These are phyloP conservation scores for Geotrichum histeridarum DNA, from an alignment of 1,139 yeast genomes.

Conservation along the genomic window DNA sequence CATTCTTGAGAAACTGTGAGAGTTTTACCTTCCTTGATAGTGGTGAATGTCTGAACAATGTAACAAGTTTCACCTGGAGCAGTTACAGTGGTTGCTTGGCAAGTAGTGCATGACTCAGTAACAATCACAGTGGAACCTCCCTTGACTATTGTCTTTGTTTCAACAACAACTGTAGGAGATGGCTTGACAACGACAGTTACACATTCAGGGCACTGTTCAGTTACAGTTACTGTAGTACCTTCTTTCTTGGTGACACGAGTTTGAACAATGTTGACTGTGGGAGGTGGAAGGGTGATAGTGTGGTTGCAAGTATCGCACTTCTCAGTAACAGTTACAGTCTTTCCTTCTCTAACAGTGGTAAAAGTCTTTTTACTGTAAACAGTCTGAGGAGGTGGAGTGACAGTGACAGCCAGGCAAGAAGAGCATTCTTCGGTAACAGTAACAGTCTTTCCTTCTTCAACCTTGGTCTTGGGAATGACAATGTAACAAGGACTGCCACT, in stretches of 20 bases:
- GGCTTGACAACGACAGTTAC: constrained; percentile 4
- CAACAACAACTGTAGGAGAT: neutral
- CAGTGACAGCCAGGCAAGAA: constrained; percentile 4
- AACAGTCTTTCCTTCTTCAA: neutral
- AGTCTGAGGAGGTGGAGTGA: constrained; percentile 6
- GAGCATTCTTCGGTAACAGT: constrained; percentile 4
- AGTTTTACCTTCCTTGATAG: constrained; percentile 6
- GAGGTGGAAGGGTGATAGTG: constrained; percentile 9
- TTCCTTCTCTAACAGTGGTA: neutral
- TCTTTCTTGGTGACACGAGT: neutral
- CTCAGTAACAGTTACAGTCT: constrained; percentile 6
- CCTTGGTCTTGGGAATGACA: neutral
- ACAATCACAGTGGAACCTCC: constrained; percentile 2
- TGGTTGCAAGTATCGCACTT: constrained; percentile 9
- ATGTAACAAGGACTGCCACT: neutral
- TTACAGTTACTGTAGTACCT: neutral
- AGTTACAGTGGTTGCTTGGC: constrained; percentile 1
- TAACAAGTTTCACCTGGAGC: constrained; percentile 6
- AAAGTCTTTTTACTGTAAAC: neutral
- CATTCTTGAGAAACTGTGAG: constrained; percentile 11
- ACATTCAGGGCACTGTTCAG: neutral
- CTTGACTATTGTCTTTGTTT: neutral
- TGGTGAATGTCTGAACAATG: constrained; percentile 12
- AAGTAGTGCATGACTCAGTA: constrained; percentile 2
- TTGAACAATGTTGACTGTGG: neutral